These are phyloP conservation scores for Raffaelea arxii DNA, from an alignment of 2,329 filamentous ascomycete genomes.

Conservation along the genomic window DNA sequence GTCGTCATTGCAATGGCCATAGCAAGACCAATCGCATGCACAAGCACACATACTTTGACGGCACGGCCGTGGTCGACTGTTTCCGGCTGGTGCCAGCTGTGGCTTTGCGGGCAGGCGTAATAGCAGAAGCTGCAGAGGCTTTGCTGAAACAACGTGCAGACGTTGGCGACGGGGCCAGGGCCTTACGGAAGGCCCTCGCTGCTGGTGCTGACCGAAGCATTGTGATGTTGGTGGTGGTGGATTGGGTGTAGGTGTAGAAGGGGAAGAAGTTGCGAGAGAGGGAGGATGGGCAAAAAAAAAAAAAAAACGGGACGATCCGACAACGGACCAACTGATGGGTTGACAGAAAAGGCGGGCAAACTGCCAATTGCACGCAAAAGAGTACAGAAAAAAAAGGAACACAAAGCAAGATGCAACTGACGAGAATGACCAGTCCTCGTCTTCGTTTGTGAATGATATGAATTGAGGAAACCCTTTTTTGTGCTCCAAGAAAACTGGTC, in stretches of 20 bases:
- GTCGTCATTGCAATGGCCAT: constrained; percentile 5
- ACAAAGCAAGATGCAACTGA: no score
- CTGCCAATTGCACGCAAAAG: no score
- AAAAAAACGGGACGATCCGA: no score
- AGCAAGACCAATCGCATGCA: constrained; percentile 11
- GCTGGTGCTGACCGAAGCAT: constrained; percentile 3
- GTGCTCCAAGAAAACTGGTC: no score
- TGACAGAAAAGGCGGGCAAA: not conserved
- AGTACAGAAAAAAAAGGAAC: no score
- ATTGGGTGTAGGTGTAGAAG: not conserved
- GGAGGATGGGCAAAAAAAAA: not conserved
- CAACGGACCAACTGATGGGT: no score
- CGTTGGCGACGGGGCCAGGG: not conserved
- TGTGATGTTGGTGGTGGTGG: not conserved
- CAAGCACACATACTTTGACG: constrained; percentile 1
- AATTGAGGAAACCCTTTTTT: no score
- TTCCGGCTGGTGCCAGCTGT: not conserved
- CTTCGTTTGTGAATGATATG: no score
- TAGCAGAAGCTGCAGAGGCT: not conserved
- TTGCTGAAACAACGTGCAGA: not conserved
- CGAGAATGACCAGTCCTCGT: no score
- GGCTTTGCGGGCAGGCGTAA: not conserved
- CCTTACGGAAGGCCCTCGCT: not conserved
- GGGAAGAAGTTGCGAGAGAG: not conserved
- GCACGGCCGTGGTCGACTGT: constrained; percentile 1